phyloP scores from a whole-genome alignment of 805 yeast species.

The Yarrowia hollandica region DNA sequence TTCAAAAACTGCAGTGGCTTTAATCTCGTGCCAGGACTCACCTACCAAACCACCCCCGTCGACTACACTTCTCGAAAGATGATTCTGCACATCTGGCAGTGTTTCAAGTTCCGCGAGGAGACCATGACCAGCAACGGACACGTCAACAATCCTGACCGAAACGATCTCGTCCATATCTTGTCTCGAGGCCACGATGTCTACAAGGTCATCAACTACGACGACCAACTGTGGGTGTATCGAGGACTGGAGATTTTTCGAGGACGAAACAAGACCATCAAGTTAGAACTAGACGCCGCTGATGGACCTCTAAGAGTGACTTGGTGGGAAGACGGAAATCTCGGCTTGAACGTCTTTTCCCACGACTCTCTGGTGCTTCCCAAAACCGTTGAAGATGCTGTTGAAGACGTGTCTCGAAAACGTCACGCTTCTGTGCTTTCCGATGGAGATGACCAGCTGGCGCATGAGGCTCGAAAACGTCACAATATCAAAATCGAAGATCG shows the following conservation, averaged over 20 bases:
- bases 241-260: neutral
- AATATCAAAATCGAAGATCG: too few species aligned
- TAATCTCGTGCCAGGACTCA: neutral
- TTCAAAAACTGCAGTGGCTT: neutral
- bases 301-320: neutral
- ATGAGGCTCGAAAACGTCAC: too few species aligned
- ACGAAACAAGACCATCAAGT: too few species aligned
- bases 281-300: too few species aligned
- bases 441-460: too few species aligned
- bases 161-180: neutral
- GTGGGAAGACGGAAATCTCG: neutral
- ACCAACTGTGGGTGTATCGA: neutral
- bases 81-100: slow-evolving; percentile 1
- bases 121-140: neutral
- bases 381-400: neutral
- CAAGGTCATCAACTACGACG: neutral
- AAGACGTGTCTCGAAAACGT: too few species aligned
- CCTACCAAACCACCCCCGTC: neutral
- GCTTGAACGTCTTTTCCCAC: neutral
- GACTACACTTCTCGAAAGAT: neutral
- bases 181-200: slow-evolving; percentile 5
- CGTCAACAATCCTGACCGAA: neutral
- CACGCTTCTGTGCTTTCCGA: too few species aligned
- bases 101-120: neutral
- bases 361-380: neutral